These are phyloP conservation scores for Saccharomycopsis sp. DNA, from an alignment of 805 yeast species.

Conservation along the genomic window DNA sequence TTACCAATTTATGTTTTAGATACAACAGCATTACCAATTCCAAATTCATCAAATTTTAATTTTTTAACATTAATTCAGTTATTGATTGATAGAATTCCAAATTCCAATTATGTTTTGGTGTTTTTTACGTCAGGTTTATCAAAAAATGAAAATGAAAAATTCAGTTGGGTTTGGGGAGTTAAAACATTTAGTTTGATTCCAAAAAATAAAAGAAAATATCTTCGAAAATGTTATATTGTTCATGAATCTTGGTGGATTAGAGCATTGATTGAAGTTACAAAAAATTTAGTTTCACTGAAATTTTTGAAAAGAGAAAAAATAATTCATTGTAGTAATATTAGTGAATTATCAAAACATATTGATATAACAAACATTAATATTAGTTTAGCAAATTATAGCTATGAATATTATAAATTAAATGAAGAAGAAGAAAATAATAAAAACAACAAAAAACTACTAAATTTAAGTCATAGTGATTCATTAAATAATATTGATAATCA, in stretches of 20 bases:
- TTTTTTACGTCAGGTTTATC: constrained; percentile 79
- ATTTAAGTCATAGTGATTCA: constrained; percentile 28
- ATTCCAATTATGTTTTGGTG: constrained; percentile 51
- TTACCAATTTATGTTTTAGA: constrained; percentile 77
- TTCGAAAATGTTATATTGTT: constrained; percentile 62
- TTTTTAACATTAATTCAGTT: constrained; percentile 44
- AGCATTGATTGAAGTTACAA: constrained; percentile 60
- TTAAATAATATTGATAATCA: constrained; percentile 17
- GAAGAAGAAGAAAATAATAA: constrained; percentile 42
- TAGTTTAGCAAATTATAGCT: constrained; percentile 62
- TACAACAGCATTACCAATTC: constrained; percentile 65
- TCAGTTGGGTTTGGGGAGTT: constrained; percentile 61
- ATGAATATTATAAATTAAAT: constrained; percentile 37
- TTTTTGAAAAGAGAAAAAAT: constrained; percentile 28
- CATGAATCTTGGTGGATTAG: constrained; percentile 88
- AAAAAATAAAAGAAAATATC: constrained; percentile 37
- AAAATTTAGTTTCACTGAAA: constrained; percentile 48
- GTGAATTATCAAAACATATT: constrained; percentile 46
- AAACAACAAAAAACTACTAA: constrained; percentile 32
- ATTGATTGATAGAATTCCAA: constrained; percentile 48
- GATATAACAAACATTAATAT: constrained; percentile 74
- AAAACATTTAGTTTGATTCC: constrained; percentile 49
- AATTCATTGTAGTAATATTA: constrained; percentile 37
- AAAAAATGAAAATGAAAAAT: constrained; percentile 25
- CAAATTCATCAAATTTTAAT: constrained; percentile 32